These are phyloP conservation scores for Suillus variegatus DNA, from an alignment of 768 basidiomycete species.

Conservation along the genomic window DNA sequence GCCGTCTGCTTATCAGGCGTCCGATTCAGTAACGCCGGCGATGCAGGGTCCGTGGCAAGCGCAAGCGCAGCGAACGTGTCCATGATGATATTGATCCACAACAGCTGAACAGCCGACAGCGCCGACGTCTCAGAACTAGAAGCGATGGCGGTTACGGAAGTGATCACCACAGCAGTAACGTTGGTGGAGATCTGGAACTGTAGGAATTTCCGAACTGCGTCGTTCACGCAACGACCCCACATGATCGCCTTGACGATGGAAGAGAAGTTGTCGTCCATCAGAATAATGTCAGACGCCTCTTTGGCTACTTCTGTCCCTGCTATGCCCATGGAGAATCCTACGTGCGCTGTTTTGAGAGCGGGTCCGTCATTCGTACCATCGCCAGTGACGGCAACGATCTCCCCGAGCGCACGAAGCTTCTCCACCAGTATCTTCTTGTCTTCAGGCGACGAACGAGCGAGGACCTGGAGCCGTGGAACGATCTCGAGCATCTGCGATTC, in stretches of 20 bases:
- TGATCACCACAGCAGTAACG: constrained; percentile 93
- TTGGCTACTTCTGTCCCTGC: constrained; percentile 98
- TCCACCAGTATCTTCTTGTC: constrained; percentile 95
- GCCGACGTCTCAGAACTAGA: constrained; percentile 77
- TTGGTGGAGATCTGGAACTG: constrained; percentile 96
- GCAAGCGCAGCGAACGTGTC: constrained; percentile 98
- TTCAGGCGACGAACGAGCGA: constrained; percentile 95
- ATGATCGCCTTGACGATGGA: constrained; percentile 97
- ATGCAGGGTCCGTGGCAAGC: constrained; percentile 94
- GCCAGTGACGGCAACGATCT: constrained; percentile 94
- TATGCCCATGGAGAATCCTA: constrained; percentile 97
- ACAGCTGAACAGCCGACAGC: constrained; percentile 92
- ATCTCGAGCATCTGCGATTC: constrained; percentile 75
- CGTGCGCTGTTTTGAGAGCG: constrained; percentile 92
- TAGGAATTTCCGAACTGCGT: constrained; percentile 95
- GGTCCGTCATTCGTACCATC: constrained; percentile 99
- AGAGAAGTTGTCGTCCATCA: constrained; percentile 97
- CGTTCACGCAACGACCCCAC: constrained; percentile 99
- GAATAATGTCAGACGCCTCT: constrained; percentile 97
- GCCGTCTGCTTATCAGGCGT: constrained; percentile 89
- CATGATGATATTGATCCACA: constrained; percentile 99
- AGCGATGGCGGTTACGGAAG: constrained; percentile 87
- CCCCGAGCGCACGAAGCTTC: constrained; percentile 81
- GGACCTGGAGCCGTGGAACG: constrained; percentile 90
- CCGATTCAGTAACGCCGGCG: constrained; percentile 75